Base-by-base conservation (phyloP, 768 basidiomycete species). In the Leccinum uliginosum region DNA sequence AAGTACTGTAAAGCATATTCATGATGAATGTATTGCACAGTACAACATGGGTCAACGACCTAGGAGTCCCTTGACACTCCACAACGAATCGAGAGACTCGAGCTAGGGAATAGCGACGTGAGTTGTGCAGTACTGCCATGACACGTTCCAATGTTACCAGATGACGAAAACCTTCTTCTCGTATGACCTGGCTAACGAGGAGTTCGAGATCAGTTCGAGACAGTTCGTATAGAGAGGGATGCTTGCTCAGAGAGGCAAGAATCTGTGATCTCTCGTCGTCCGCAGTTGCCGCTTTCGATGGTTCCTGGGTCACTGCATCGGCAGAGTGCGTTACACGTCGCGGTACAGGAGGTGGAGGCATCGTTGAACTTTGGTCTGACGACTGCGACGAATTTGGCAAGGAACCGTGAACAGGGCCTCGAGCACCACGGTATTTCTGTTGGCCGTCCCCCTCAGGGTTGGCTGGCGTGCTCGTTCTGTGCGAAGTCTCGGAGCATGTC, bases 151-250 rank as follows among this genome's bases (percentile, higher is more conserved):
- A 10, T 30, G 81, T 59, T 63, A 90, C 92, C 81, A 98, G 77
- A 60, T 81, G 79, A 12, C 78, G 71, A 65, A 97, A 93, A 7
- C 91, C 84, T 52, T 93, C 84, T 67, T 91, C 88, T 53, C 83
- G 80, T 17, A 90, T 76, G 23, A 89, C 78, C 26, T 83, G 78
- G 11, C 78, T 76, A 17, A 90, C 78, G 3, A 86, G 66, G 46
- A 71, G 70, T 63, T 89, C 86, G 12, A 91, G 77, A 7, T 79
- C 75, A 11, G 69, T 55, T 32, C 69, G 73, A 23, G 86, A 68
- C 26, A 89, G 68, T 51, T 79, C 70, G 60, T 87, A 85, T n/a
- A 89, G 62, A 1, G 73, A 71, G 0, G 80, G 73, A 19, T 72
- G 62, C 34, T 83, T 75, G 40, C 71, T 71, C 15, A 87, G 69